These are phyloP conservation scores for Conoideocrella luteorostrata DNA, from an alignment of 2,329 filamentous ascomycete genomes.

Conservation along the genomic window DNA sequence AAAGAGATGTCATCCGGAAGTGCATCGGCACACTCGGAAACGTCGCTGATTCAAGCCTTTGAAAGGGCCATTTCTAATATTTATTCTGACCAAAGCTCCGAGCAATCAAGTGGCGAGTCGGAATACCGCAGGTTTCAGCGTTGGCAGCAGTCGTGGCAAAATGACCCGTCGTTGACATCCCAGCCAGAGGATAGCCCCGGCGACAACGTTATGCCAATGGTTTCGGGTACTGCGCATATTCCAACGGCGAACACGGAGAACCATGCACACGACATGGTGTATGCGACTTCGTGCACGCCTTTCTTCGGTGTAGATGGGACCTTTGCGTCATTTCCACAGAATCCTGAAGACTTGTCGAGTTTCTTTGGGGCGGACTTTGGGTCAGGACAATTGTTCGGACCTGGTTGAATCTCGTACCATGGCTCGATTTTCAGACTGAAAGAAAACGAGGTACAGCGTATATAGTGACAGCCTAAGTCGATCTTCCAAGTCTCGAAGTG, in stretches of 20 bases:
- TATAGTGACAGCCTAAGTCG: too few relatives aligned
- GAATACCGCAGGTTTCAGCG: slow-evolving; percentile 46
- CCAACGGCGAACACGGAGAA: slow-evolving; percentile 28
- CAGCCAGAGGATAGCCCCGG: too few relatives aligned
- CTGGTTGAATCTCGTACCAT: too few relatives aligned
- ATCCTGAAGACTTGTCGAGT: slow-evolving; percentile 30
- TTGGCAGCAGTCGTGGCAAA: slow-evolving; percentile 45
- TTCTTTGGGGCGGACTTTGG: slow-evolving; percentile 25
- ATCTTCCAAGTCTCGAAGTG: too few relatives aligned
- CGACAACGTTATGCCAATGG: too few relatives aligned
- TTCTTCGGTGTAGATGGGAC: slow-evolving; percentile 31
- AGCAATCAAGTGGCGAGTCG: slow-evolving; percentile 35
- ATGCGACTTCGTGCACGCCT: slow-evolving; percentile 22
- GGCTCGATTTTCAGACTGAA: too few relatives aligned
- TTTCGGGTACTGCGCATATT: too few relatives aligned
- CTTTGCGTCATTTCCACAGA: slow-evolving; percentile 32
- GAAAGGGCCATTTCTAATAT: slow-evolving; percentile 41
- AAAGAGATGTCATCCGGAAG: slow-evolving; percentile 47
- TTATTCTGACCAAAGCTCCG: slow-evolving; percentile 31
- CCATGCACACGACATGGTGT: slow-evolving; percentile 16
- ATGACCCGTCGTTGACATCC: too few relatives aligned
- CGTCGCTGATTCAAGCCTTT: slow-evolving; percentile 46
- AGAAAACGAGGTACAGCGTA: too few relatives aligned
- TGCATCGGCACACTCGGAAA: slow-evolving; percentile 45
- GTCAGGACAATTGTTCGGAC: slow-evolving; percentile 18